Conservation (phyloP, 768 basidiomycete genomes). For the Pleurotus ostreatus region DNA sequence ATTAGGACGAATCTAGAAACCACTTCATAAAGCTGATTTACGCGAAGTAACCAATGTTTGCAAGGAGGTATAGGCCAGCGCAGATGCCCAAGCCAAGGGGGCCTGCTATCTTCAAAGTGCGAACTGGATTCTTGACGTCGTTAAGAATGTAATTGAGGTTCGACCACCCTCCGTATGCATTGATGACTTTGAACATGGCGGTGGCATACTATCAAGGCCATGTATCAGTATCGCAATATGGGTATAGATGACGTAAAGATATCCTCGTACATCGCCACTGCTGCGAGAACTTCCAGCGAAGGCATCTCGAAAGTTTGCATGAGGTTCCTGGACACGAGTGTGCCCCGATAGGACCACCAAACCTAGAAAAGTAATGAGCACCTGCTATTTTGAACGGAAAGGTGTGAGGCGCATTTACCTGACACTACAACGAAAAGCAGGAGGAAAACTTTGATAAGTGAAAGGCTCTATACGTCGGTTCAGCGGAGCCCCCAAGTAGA, state of each 20-base stretch:
- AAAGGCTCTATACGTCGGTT: constrained; percentile 33
- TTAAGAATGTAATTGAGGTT: constrained; percentile 58
- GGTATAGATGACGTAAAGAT: constrained; percentile 19
- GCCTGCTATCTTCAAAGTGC: constrained; percentile 59
- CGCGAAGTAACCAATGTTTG: constrained; percentile 58
- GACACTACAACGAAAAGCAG: constrained; percentile 48
- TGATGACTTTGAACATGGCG: constrained; percentile 55
- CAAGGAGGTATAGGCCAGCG: constrained; percentile 47
- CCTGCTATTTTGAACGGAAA: not conserved
- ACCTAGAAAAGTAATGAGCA: constrained; percentile 24
- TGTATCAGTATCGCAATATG: not conserved
- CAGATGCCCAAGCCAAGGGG: constrained; percentile 55
- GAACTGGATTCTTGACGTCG: constrained; percentile 55
- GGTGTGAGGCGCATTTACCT: constrained; percentile 18
- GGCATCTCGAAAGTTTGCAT: constrained; percentile 47
- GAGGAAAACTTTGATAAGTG: constrained; percentile 51
- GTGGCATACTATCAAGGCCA: constrained; percentile 45
- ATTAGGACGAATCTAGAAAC: not conserved
- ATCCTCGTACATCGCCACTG: constrained; percentile 25
- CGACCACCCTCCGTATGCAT: constrained; percentile 45
- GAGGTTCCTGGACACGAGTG: constrained; percentile 46
- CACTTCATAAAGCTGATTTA: constrained; percentile 4
- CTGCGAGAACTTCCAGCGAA: constrained; percentile 53
- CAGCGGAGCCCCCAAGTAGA: constrained; percentile 17
- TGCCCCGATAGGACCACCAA: constrained; percentile 55